Evolutionary conservation across 106 monocot genomes (phyloP).

Genomic region (Allium cepa): DNA sequence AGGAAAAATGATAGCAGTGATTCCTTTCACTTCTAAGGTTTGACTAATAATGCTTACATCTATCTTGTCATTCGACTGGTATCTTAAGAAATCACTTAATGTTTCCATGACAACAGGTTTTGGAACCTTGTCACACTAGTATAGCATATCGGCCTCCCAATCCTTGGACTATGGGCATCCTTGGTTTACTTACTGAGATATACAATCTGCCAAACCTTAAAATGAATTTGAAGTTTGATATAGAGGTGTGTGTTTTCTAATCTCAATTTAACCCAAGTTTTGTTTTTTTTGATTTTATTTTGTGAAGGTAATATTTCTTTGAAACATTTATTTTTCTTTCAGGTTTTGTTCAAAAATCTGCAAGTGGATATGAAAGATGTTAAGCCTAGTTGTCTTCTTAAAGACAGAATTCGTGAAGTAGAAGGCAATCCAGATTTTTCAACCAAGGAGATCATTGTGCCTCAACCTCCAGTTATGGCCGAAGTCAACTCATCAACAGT

Average conservation of each 20-base stretch:
- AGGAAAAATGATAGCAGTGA: slow-evolving; percentile 97
- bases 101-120: slow-evolving; percentile 34
- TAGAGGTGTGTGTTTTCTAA: slow-evolving; percentile 55
- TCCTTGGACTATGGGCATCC: slow-evolving; percentile 99
- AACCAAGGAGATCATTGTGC: slow-evolving; percentile 61
- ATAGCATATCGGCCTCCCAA: slow-evolving; percentile 96
- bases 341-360: slow-evolving; percentile 97
- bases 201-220: slow-evolving; percentile 95
- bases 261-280: not conserved
- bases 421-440: slow-evolving; percentile 99
- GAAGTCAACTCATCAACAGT: slow-evolving; percentile 45
- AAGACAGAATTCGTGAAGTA: slow-evolving; percentile 74
- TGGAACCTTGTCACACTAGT: slow-evolving; percentile 93
- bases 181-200: slow-evolving; percentile 84
- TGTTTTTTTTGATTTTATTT: not conserved
- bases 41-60: slow-evolving; percentile 5
- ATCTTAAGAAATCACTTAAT: not conserved
- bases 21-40: slow-evolving; percentile 99
- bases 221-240: slow-evolving; percentile 99
- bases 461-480: slow-evolving; percentile 44
- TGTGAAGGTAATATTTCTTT: not conserved
- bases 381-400: slow-evolving; percentile 77
- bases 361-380: slow-evolving; percentile 90
- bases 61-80: not conserved
- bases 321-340: not conserved